Evolutionary conservation across 768 basidiomycete species (phyloP), one percentile per base, ranked within the genome.

Genomic region (Russula ochroleuca): DNA sequence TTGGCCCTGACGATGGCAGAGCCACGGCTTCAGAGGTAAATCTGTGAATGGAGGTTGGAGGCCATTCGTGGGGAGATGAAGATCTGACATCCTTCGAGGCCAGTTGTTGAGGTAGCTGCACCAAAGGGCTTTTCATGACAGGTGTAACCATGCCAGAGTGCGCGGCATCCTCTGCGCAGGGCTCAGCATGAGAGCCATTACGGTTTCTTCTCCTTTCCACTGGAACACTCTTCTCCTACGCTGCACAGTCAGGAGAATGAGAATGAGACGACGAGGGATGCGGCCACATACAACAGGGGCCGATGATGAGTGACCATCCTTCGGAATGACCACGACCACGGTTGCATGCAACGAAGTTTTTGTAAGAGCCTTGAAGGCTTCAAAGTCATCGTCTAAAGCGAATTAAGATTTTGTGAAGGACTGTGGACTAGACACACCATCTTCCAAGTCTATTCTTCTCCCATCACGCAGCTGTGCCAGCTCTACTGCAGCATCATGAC

Each of bases 301-400:
- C 28, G 43, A 28, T 19, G 53, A 47, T 4, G 35, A 15, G n/a
- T 10, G 19, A 7, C 33, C 13, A 1, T 52, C 58, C 33, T 58
- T 37, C 48, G 43, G 50, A 51, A 67, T 40, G 28, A 15, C 49
- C 9, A 68, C 66, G 11, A 49, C 23, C 15, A 68, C 68, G 15
- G 40, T 60, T 25, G 66, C 66, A 31, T 67, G 65, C 17, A 71
- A 71, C 4, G 70, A 68, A 10, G 76, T 69, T 57, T 73, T 74
- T 23, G 83, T 77, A 41, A 81, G 73, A 15, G 80, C 75, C 61
- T 75, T 73, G 72, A 92, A 89, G 2, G 88, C 89, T 59, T 86
- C 85, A 66, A 90, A 92, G 72, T 92, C 90, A 43, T 87, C 90
- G 49, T 90, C 90, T 92, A 66, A 23, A 47, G 40, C 17, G 21